Base-by-base conservation (phyloP, 2,329 filamentous ascomycete species). In the Cucurbitaria berberidis region DNA sequence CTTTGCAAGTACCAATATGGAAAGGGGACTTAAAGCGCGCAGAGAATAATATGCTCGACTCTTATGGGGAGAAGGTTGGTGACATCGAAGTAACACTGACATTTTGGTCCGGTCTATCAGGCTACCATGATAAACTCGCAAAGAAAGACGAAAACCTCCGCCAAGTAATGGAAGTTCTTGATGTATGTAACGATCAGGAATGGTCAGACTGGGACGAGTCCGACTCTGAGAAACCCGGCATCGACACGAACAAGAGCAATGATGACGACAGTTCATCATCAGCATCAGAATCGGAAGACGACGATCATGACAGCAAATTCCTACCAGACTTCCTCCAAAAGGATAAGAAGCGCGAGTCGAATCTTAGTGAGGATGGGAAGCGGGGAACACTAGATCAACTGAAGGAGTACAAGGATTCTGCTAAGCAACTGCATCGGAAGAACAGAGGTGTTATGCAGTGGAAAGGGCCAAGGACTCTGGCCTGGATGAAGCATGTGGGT, bases 361-460 rank as follows among this genome's bases (percentile, higher is more conserved):
- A 64, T 35, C 52, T 73, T 11, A 67, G 64, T 16, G 59, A 66
- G 19, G 63, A 74, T 34, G 72, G 75, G 1, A 79, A 75, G 57
- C 76, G 80, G 56, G 85, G 80, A 34, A 67, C 77, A 32, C 73
- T 78, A 9, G 81, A 82, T 38, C 78, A 83, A 67, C 53, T 86
- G 40, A 82, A 80, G 51, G 86, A 89, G 54, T 89, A 74, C 48
- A 73, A 72, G 35, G 50, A 60, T 8, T 59, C 67, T 24, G 47
- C 55, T 15, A 70, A 71, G 43, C 58, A 70, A 41, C 43, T 74
- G 30, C 70, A 73, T 51, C 43, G 69, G 1, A 86, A 84, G 67
- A 86, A 91, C 65, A 76, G 86, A 19, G 89, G 89, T 0, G 68
- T 89, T 35, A 91, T 91, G 89, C 89, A 91, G 74, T 91, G 87